Evolutionary conservation across 495 filamentous ascomycete genomes (phyloP).

Genomic region (Penicillium chermesinum): DNA sequence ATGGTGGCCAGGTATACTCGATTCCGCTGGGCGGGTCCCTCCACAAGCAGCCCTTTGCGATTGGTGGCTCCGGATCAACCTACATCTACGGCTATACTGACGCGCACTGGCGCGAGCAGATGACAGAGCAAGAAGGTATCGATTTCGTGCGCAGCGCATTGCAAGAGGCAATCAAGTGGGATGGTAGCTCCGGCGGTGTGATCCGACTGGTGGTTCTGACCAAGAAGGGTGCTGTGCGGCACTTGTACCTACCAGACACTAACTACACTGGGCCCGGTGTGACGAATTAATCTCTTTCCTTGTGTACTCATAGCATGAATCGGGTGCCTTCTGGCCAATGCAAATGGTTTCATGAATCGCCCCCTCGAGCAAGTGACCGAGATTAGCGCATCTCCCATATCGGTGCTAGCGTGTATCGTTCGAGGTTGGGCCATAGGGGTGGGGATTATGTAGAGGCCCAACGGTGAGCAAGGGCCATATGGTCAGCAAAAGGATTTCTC

Average conservation of each 20-base stretch:
- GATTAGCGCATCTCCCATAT: constrained; percentile 6
- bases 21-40: constrained; percentile 95
- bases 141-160: constrained; percentile 86
- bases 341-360: constrained; percentile 1
- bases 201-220: constrained; percentile 97
- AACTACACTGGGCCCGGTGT: constrained; percentile 63
- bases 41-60: constrained; percentile 94
- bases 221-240: constrained; percentile 75
- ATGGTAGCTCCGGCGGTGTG: constrained; percentile 95
- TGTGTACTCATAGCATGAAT: constrained; percentile 22
- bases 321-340: background rate
- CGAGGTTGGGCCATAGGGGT: background rate
- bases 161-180: constrained; percentile 96
- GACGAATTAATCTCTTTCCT: constrained; percentile 40
- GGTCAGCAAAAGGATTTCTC: too few species aligned
- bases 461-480: too few species aligned
- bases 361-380: background rate
- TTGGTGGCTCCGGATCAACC: constrained; percentile 94
- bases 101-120: constrained; percentile 89
- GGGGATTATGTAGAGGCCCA: too few species aligned
- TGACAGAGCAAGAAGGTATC: constrained; percentile 91
- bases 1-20: constrained; percentile 94
- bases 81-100: constrained; percentile 99
- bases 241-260: constrained; percentile 85
- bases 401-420: background rate